Evolutionary conservation across 2,329 filamentous ascomycete species (phyloP).

Genomic region (Sporothrix inflata): DNA sequence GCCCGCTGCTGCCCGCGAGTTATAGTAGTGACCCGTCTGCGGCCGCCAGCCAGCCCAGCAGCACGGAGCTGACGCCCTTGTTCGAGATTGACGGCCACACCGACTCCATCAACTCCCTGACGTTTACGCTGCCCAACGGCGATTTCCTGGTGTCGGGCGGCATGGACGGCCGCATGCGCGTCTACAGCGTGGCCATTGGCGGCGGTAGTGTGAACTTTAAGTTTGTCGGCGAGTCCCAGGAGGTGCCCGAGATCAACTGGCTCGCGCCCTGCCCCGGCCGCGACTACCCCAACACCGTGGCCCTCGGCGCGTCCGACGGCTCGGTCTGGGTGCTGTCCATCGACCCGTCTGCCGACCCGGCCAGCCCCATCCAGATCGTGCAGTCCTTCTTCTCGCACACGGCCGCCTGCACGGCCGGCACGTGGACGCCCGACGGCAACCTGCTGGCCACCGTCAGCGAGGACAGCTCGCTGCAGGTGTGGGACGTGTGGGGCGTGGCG

Average conservation of each 20-base stretch:
- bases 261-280: slow-evolving; percentile 73
- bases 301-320: slow-evolving; percentile 86
- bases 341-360: slow-evolving; percentile 60
- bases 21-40: slow-evolving; percentile 67
- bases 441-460: slow-evolving; percentile 87
- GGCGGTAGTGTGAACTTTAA: slow-evolving; percentile 46
- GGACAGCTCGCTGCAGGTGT: slow-evolving; percentile 86
- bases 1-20: slow-evolving; percentile 74
- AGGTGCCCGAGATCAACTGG: slow-evolving; percentile 97
- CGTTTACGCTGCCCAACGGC: slow-evolving; percentile 81
- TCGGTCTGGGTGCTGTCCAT: slow-evolving; percentile 96
- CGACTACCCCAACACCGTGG: slow-evolving; percentile 76
- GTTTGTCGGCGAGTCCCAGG: slow-evolving; percentile 76
- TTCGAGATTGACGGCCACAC: slow-evolving; percentile 85
- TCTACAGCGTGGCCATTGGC: slow-evolving; percentile 62
- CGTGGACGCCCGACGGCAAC: slow-evolving; percentile 86
- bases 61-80: slow-evolving; percentile 65
- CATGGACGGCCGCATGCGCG: slow-evolving; percentile 79
- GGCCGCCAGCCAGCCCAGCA: slow-evolving; percentile 51
- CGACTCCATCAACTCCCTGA: slow-evolving; percentile 85
- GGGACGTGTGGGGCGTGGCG: slow-evolving; percentile 84
- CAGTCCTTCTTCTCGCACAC: slow-evolving; percentile 94
- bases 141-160: slow-evolving; percentile 86
- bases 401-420: slow-evolving; percentile 80
- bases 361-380: slow-evolving; percentile 73